Base-by-base conservation (phyloP, 257 asterid genomes). In the Asclepias syriaca region DNA sequence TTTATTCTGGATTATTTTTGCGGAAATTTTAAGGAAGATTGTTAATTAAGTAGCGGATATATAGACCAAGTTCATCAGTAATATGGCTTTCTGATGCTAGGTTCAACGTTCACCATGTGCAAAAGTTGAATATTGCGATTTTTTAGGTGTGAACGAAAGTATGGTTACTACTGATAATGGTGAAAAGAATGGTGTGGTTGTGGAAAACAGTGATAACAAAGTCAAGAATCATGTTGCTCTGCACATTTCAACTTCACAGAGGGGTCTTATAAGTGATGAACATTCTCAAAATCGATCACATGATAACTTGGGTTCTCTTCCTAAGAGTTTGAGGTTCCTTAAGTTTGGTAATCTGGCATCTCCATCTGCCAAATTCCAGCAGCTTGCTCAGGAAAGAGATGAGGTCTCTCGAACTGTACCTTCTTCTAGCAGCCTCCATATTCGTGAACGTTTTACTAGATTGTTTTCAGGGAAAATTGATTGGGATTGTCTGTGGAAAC, bases 401-500 rank as follows among this genome's bases (percentile, higher is more conserved):
- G 91, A 81, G 37, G 73, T 84, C 66, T 92, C 98, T 19, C 97
- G 98, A n/a, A 22, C 82, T 14, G 91, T 92, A 37, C 91, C 93
- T 43, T 89, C 97, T 58, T 84, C 89, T 5, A 81, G 85, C 78
- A 90, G 95, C 72, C 90, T 87, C 59, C 96, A 82, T 68, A 74
- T 90, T 40, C 98, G 94, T n/a, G 94, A 92, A 70, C 89, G 90
- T 27, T 72, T 89, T n/a, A 63, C 67, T 19, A 82, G 84, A 68
- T 71, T 92, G 1, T 83, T 92, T 54, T 86, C 91, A 13, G 56
- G 69, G 69, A 88, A 82, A 84, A 78, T 90, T n/a, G 88, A 89
- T 76, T 85, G 89, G 88, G 32, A 73, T 55, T 81, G 81, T 64
- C 83, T 92, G 32, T 56, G 86, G 72, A 83, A 72, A 48, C 73